Evolutionary conservation across 1,284 basidiomycete species (phyloP).

Genomic region (Irpex sp.): DNA sequence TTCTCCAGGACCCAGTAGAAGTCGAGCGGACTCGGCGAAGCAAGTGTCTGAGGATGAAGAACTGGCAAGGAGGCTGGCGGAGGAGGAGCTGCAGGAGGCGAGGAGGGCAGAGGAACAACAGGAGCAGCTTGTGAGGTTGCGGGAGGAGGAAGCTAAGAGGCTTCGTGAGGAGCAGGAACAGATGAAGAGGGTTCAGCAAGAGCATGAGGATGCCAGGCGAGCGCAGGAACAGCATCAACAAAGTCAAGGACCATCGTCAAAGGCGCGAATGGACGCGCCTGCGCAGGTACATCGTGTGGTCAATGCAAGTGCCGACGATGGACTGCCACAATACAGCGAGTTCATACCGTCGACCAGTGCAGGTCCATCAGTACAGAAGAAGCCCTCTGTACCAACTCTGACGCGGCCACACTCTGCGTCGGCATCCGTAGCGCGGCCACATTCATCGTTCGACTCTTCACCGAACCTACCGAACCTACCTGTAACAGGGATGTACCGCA

Average conservation of each 20-base stretch:
- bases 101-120: constrained; percentile 9
- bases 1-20: neutral
- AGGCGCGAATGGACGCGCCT: neutral
- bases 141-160: neutral
- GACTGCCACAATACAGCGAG: constrained; percentile 18
- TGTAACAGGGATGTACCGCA: constrained; percentile 1
- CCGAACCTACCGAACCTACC: neutral
- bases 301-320: neutral
- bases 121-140: neutral
- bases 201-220: neutral
- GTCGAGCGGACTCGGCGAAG: neutral
- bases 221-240: neutral
- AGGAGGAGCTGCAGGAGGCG: constrained; percentile 13
- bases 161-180: neutral
- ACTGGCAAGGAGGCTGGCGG: constrained; percentile 28
- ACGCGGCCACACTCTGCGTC: neutral
- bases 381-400: neutral
- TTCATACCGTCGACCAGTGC: constrained; percentile 4
- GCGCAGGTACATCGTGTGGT: neutral
- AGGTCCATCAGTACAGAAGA: neutral
- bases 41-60: constrained; percentile 36
- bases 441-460: neutral
- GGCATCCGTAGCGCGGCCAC: neutral
- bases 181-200: neutral
- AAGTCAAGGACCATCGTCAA: neutral